phyloP scores from a whole-genome alignment of 176 grass and related monocot species.

The Triticum timopheevii region DNA sequence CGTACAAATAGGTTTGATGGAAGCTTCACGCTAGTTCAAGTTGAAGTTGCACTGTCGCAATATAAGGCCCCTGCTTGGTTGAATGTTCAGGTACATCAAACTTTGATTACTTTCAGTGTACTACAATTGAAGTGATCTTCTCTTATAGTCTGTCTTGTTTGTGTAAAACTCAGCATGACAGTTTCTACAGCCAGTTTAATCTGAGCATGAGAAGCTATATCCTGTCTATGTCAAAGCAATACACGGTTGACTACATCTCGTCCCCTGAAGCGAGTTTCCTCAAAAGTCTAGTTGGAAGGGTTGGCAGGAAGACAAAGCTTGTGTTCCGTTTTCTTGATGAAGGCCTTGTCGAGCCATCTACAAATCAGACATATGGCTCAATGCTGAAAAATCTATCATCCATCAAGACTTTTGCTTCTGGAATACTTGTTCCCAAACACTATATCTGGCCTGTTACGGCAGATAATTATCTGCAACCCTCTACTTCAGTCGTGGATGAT shows the following conservation, averaged over 20 bases:
- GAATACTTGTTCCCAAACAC: constrained; percentile 82
- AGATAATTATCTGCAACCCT: constrained; percentile 67
- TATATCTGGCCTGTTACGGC: constrained; percentile 70
- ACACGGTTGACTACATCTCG: constrained; percentile 54
- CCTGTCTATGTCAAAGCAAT: constrained; percentile 37
- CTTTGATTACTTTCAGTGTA: not conserved
- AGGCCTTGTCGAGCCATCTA: constrained; percentile 55
- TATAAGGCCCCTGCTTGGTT: constrained; percentile 54
- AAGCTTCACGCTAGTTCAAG: not conserved
- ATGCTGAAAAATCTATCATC: constrained; percentile 71
- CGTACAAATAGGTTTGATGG: constrained; percentile 26
- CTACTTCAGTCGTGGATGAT: constrained; percentile 59
- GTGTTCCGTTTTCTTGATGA: constrained; percentile 81
- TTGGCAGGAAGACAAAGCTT: constrained; percentile 64
- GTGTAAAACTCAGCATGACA: constrained; percentile 53
- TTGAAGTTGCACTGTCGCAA: constrained; percentile 17
- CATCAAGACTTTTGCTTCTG: constrained; percentile 80
- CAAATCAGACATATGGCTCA: constrained; percentile 61
- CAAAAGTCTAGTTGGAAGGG: constrained; percentile 45
- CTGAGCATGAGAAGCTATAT: constrained; percentile 64
- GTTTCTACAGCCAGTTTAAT: constrained; percentile 70
- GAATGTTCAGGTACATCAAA: constrained; percentile 77
- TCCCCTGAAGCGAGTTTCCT: constrained; percentile 85
- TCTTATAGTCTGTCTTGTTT: not conserved
- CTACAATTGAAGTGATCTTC: constrained; percentile 5